Percentiles rank a stretch among this genome's conserved stretches.
phyloP scores from a whole-genome alignment of 2,329 filamentous ascomycete species.

The Botrytis paeoniae region DNA sequence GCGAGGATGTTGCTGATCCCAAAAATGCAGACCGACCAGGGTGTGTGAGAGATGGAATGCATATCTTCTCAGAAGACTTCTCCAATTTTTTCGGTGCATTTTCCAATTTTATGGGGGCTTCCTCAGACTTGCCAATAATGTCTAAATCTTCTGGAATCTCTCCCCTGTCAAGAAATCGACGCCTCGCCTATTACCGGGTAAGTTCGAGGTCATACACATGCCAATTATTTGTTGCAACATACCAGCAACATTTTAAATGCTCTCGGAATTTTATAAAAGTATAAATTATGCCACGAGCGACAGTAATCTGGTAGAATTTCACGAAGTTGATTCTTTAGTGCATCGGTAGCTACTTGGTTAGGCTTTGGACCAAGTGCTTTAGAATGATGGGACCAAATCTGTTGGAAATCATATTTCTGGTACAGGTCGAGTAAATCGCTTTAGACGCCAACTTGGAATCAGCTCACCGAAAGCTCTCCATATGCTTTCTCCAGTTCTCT shows the following conservation, averaged over 20 bases:
- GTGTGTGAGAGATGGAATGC: background rate
- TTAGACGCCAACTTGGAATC: too few relatives aligned
- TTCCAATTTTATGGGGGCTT: background rate
- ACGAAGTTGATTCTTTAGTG: background rate
- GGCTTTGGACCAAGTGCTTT: background rate
- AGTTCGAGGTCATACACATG: background rate
- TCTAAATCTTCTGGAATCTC: background rate
- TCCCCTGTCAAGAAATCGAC: conserved; percentile 3
- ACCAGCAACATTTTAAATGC: conserved; percentile 2
- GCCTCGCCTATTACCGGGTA: background rate
- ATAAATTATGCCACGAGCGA: background rate
- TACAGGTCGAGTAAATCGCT: background rate
- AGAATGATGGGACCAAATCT: background rate
- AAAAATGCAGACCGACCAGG: background rate
- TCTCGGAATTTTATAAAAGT: background rate
- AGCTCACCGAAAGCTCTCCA: background rate
- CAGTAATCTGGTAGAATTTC: background rate
- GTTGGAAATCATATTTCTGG: background rate
- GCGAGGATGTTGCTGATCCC: background rate
- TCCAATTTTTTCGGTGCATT: background rate
- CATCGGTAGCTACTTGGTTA: too few relatives aligned
- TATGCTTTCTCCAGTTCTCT: background rate
- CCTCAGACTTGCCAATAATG: background rate
- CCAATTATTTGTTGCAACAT: background rate
- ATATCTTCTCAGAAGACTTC: background rate